Base-by-base conservation (phyloP, 106 monocot species). In the Hemerocallis citrina region DNA sequence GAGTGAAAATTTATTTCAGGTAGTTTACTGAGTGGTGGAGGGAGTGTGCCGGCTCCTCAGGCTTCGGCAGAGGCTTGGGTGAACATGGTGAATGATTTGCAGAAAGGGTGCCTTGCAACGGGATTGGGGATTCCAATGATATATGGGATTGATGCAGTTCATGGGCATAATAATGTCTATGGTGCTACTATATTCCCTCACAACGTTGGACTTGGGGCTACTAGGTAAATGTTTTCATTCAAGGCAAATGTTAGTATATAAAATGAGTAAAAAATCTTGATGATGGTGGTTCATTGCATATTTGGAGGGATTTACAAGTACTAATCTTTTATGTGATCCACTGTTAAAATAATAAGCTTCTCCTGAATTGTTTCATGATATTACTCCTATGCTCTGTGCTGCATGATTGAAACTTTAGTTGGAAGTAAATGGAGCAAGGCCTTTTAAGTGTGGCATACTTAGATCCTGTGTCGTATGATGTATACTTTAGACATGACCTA, bases 91-190 rank as follows among this genome's bases (percentile, higher is more conserved):
- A 81, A 81, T 64, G 75, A 72, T 56, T 64, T 81, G 15, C 81
- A 81, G 56, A 75, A 76, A 39, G 72, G 81, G 6, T 46, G 62
- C 59, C 43, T 81, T 23, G 64, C 81, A n/a, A 75, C 81, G 2
- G 67, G 75, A 13, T 71, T 81, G 2, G 71, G 75, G n/a, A 81
- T 81, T 50, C 81, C 81, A 12, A 76, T 81, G 75, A 68, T 81
- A 40, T 81, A 81, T 68, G 81, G 81, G 10, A 81, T 81, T 24
- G 81, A 81, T 68, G 81, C 75, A 9, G 71, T 81, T 52, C 81
- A 81, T 64, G 81, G 81, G 31, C 57, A 81, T 36, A 81, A 81
- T 31, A 81, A 81, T 72, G 81, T 72, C 38, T 81, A 76, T 34
- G 71, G 71, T 13, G 75, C 81, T 23, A 75, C 75, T 17, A 72